Evolutionary conservation across 1,284 basidiomycete genomes (phyloP).

Genomic region (Naganishia liquefaciens): DNA sequence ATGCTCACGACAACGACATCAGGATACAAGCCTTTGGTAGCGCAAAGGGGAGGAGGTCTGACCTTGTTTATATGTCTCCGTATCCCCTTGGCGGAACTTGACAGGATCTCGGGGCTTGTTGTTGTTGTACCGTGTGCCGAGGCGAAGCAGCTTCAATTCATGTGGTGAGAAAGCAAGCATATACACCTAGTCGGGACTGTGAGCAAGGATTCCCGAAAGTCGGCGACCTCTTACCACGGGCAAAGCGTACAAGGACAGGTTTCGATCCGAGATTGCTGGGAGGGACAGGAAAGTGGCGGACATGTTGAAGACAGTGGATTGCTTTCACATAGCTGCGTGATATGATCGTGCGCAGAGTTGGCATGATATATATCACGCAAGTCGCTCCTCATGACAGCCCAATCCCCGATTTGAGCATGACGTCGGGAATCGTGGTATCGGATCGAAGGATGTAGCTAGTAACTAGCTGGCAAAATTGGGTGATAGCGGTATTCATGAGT

Average conservation of each 20-base stretch:
- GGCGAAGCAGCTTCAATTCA: slow-evolving; percentile 28
- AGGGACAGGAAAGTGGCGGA: slow-evolving; percentile 20
- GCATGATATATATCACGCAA: not conserved
- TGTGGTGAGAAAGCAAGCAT: slow-evolving; percentile 28
- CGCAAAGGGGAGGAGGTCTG: not conserved
- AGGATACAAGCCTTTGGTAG: not conserved
- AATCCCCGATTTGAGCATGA: not conserved
- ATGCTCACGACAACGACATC: not conserved
- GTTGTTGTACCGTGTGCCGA: slow-evolving; percentile 28
- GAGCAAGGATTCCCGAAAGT: not conserved
- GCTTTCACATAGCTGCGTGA: not conserved
- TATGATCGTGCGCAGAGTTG: not conserved
- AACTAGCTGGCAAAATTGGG: too few relatives aligned
- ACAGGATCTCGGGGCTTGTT: slow-evolving; percentile 30
- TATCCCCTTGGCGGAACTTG: slow-evolving; percentile 27
- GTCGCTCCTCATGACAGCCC: not conserved
- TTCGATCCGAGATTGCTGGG: slow-evolving; percentile 26
- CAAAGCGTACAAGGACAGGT: slow-evolving; percentile 26
- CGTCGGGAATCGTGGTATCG: not conserved
- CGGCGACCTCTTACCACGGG: slow-evolving; percentile 8
- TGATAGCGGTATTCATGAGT: too few relatives aligned
- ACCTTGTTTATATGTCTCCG: slow-evolving; percentile 29
- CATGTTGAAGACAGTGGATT: not conserved
- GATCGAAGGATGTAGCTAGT: too few relatives aligned
- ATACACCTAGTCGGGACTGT: slow-evolving; percentile 18